A percentile compares a stretch with the other conserved stretches of the same genome.
phyloP scores from a whole-genome alignment of 1,139 yeast genomes.

The Hemisphaericaspora xylanilytica region DNA sequence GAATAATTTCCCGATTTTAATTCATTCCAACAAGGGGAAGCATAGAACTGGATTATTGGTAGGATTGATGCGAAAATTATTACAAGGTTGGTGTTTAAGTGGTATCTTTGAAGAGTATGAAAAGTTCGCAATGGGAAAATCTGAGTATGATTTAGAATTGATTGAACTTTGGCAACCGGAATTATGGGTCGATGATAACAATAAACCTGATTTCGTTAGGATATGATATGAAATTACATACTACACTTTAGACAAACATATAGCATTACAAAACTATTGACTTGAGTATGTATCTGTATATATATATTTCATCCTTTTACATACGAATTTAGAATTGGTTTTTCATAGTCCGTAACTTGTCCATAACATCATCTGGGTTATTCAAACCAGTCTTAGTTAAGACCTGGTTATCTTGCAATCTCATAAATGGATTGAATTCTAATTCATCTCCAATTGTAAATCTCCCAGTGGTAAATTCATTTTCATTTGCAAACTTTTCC shows the following conservation, averaged over 20 bases:
- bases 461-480: constrained; percentile 78
- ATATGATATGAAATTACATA: too few relatives aligned
- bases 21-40: constrained; percentile 94
- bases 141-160: constrained; percentile 82
- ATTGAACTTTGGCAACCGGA: constrained; percentile 51
- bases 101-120: constrained; percentile 94
- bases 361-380: constrained; percentile 57
- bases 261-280: too few relatives aligned
- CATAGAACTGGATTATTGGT: constrained; percentile 91
- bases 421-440: constrained; percentile 85
- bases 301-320: constrained; percentile 19
- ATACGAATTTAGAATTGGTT: constrained; percentile 39
- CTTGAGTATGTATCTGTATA: too few relatives aligned
- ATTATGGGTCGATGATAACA: constrained; percentile 29
- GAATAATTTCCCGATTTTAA: constrained; percentile 78
- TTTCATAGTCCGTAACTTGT: constrained; percentile 65
- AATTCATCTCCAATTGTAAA: constrained; percentile 86
- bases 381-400: constrained; percentile 38
- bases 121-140: constrained; percentile 89
- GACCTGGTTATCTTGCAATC: constrained; percentile 58
- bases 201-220: constrained; percentile 39
- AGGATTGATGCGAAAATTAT: constrained; percentile 77
- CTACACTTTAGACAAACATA: too few relatives aligned
- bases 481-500: constrained; percentile 44
- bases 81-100: constrained; percentile 92